phyloP scores from a whole-genome alignment of 1,284 basidiomycete genomes.

The Exobasidium cylindrosporum region DNA sequence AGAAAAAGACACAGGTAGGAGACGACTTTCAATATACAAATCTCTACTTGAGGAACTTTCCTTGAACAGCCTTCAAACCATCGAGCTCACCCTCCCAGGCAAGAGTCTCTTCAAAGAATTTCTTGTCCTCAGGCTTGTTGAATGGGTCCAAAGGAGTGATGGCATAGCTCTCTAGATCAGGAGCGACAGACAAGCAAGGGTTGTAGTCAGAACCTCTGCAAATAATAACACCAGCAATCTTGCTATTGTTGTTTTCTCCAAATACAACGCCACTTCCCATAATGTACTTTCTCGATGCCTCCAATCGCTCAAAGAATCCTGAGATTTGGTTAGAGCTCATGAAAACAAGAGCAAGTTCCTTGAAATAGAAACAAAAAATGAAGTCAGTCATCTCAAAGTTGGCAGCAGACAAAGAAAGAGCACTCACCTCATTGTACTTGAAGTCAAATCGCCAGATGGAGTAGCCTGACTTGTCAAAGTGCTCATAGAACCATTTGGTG shows the following conservation, averaged over 20 bases:
- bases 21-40: too few relatives aligned
- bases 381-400: too few relatives aligned
- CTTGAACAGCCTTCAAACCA: conserved; percentile 41
- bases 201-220: conserved; percentile 66
- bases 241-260: conserved; percentile 68
- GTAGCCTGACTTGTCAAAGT: conserved; percentile 85
- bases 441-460: conserved; percentile 89
- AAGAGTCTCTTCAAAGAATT: conserved; percentile 55
- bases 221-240: conserved; percentile 69
- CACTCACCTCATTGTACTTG: conserved; percentile 76
- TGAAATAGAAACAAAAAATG: too few relatives aligned
- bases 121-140: conserved; percentile 52
- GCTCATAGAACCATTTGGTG: conserved; percentile 56
- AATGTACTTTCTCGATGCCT: conserved; percentile 60
- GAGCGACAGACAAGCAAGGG: conserved; percentile 61
- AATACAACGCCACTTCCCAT: conserved; percentile 91
- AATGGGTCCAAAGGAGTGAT: conserved; percentile 63
- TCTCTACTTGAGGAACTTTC: conserved; percentile 52
- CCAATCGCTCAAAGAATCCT: conserved; percentile 90
- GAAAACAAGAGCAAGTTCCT: conserved; percentile 60
- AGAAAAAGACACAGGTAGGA: too few relatives aligned
- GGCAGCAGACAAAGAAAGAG: conserved; percentile 1
- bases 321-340: conserved; percentile 73
- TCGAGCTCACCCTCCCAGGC: conserved; percentile 49
- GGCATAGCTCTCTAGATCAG: conserved; percentile 86